Base-by-base conservation (phyloP, 2,329 filamentous ascomycete genomes). In the Penicillium sp. region DNA sequence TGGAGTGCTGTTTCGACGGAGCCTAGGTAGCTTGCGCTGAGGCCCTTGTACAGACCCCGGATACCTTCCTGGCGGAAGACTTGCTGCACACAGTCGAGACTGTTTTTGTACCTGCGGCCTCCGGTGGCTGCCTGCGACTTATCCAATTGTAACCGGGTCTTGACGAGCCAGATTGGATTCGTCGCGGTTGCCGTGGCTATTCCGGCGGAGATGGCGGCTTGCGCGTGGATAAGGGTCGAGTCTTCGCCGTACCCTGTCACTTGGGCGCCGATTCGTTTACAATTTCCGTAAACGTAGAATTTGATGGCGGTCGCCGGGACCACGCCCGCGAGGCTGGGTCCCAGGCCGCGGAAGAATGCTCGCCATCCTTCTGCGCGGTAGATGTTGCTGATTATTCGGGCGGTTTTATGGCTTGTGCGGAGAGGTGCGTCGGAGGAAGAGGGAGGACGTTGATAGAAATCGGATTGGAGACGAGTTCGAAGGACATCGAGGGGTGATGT, bases 401-500 rank as follows among this genome's bases (percentile, higher is more conserved):
- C 54, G 0, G 69, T 72, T 50, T 69, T 69, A 47, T 66, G 63
- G 46, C 39, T 61, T 48, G 55, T 47, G 33, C 46, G 47, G 18
- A 46, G 51, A 22, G 53, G 63, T 53, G 48, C 64, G 82, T 18
- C 83, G 67, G 8, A 89, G 72, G 58, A 69, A 77, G 55, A 60
- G 46, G 62, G 72, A 81, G 68, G 64, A 83, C 59, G 81, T 72
- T 95, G 90, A 78, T 96, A 96, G 70, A 94, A 95, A 68, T 95
- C 92, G 11, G 90, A 91, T 72, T 97, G 92, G 50, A 97, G 77
- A 72, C 95, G 95, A 38, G 92, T 97, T 78, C 96, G 96, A 72
- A 96, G 95, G 53, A 97, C 92, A 76, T 97, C 92, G 61, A 97
- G 85, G 31, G 92, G 92, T 69, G 92, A 96, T 46, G 92, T 96